phyloP scores from a whole-genome alignment of 441 rosid genomes.

The Metrosideros polymorpha region DNA sequence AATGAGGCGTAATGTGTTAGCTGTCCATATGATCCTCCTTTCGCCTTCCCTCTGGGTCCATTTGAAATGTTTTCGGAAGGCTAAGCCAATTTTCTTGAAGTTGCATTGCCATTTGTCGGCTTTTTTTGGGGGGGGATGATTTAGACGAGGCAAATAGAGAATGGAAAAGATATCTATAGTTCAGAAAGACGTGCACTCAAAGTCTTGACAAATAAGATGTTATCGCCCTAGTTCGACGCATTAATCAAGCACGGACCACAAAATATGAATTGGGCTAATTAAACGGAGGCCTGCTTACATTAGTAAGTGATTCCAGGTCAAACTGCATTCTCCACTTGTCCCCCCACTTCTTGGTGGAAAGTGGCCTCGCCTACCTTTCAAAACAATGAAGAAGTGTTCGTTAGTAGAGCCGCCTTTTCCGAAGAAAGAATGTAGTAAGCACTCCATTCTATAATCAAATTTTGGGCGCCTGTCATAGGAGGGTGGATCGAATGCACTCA shows the following conservation, averaged over 20 bases:
- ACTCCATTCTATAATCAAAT: neutral
- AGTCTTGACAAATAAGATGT: neutral
- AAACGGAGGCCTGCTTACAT: neutral
- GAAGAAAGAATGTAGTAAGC: neutral
- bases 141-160: too few relatives aligned
- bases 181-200: too few relatives aligned
- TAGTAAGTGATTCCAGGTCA: neutral
- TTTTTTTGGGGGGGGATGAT: too few relatives aligned
- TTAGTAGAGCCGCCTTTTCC: too few relatives aligned
- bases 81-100: neutral
- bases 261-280: neutral
- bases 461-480: neutral
- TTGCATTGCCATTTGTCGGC: neutral
- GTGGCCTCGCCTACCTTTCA: neutral
- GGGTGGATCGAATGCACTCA: neutral
- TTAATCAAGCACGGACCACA: neutral
- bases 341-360: neutral
- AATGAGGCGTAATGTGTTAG: too few relatives aligned
- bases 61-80: neutral
- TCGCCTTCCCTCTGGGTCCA: neutral
- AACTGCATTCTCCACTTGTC: neutral
- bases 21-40: neutral
- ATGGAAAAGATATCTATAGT: too few relatives aligned
- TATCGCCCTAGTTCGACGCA: neutral
- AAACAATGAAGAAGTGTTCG: neutral